phyloP scores from a whole-genome alignment of 1,284 basidiomycete genomes.

The Fomitopsis schrenkii region DNA sequence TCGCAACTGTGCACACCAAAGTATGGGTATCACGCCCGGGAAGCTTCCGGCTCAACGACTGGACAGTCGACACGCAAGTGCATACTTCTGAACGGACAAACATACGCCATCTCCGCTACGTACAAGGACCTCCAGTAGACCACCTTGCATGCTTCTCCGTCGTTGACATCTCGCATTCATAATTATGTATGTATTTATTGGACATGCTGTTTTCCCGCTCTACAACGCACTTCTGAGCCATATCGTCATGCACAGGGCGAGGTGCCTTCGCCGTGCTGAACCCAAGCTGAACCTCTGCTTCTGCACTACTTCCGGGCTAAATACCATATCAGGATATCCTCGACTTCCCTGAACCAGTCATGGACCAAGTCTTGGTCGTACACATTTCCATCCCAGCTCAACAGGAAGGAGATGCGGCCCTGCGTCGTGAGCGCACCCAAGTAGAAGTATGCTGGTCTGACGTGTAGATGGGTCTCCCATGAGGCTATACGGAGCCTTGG shows the following conservation, averaged over 20 bases:
- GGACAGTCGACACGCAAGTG: slow-evolving; percentile 65
- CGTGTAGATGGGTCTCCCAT: slow-evolving; percentile 15
- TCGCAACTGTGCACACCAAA: slow-evolving; percentile 39
- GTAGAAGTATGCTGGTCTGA: slow-evolving; percentile 18
- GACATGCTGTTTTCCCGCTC: slow-evolving; percentile 9
- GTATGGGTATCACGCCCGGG: slow-evolving; percentile 63
- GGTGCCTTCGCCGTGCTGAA: background rate
- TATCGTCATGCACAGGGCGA: background rate
- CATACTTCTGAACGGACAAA: slow-evolving; percentile 21
- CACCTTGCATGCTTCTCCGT: slow-evolving; percentile 44
- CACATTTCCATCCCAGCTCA: slow-evolving; percentile 21
- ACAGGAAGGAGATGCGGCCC: slow-evolving; percentile 9
- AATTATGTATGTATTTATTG: slow-evolving; percentile 13
- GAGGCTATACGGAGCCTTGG: slow-evolving; percentile 9
- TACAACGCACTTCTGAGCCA: background rate
- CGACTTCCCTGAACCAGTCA: background rate
- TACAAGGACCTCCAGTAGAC: slow-evolving; percentile 40
- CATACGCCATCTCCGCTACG: slow-evolving; percentile 42
- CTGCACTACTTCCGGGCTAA: background rate
- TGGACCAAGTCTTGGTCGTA: slow-evolving; percentile 6
- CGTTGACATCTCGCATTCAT: slow-evolving; percentile 20
- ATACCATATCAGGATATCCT: slow-evolving; percentile 1
- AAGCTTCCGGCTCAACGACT: slow-evolving; percentile 57
- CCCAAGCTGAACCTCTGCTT: background rate
- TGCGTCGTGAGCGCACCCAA: slow-evolving; percentile 15